These are phyloP conservation scores for Tillandsia leiboldiana DNA, from an alignment of 176 grass and related monocot genomes.

Conservation along the genomic window DNA sequence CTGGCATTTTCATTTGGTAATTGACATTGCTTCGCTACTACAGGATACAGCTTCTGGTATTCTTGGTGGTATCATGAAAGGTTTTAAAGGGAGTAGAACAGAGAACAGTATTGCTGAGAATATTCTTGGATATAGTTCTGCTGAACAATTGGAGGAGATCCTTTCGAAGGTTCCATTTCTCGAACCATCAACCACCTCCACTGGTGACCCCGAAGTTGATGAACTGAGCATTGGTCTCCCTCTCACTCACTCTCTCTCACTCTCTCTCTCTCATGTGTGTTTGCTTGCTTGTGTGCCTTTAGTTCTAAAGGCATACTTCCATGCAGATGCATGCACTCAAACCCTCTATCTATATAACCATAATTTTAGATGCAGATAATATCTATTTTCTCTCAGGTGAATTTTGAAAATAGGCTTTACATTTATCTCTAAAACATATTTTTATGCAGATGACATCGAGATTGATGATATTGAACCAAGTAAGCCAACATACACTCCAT, in stretches of 20 bases:
- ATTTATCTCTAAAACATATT: constrained; percentile 18
- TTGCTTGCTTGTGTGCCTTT: background rate
- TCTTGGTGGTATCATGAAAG: constrained; percentile 30
- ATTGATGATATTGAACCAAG: constrained; percentile 43
- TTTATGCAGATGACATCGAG: constrained; percentile 68
- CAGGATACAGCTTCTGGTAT: constrained; percentile 31
- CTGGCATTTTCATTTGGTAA: background rate
- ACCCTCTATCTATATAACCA: background rate
- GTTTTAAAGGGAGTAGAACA: constrained; percentile 44
- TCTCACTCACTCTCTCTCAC: constrained; percentile 28
- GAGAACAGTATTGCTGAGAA: constrained; percentile 23
- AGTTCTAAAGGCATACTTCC: background rate
- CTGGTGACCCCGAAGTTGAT: constrained; percentile 25
- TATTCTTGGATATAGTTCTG: background rate
- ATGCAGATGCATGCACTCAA: background rate
- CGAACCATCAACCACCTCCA: constrained; percentile 27
- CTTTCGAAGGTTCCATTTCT: constrained; percentile 44
- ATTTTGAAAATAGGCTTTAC: background rate
- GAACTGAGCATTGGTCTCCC: constrained; percentile 40
- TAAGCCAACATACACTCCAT: constrained; percentile 24
- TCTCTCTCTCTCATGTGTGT: constrained; percentile 19
- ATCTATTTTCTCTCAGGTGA: no score
- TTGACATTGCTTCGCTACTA: constrained; percentile 8
- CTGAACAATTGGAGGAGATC: constrained; percentile 38
- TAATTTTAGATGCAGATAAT: background rate